A percentile compares a stretch with the other conserved stretches of the same genome.
Evolutionary conservation across 371 early-diverging fungal species (phyloP).

Genomic region (Sporodiniella umbellata): DNA sequence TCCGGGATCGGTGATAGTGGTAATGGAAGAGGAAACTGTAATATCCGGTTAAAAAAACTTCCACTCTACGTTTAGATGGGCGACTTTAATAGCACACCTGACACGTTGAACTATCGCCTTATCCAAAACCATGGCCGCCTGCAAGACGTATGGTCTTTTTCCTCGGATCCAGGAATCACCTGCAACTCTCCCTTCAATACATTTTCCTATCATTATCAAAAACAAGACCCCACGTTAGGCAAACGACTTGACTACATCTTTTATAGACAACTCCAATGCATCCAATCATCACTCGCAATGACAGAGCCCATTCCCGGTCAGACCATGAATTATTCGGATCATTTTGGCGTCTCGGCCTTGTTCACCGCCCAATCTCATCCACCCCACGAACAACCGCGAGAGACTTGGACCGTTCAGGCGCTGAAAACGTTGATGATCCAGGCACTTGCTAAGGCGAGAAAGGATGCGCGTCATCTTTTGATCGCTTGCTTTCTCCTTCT

Average conservation of each 20-base stretch:
- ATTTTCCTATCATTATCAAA: constrained; percentile 28
- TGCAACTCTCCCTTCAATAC: constrained; percentile 50
- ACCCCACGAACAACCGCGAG: too few species aligned
- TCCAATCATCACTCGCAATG: constrained; percentile 29
- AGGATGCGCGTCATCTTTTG: not conserved
- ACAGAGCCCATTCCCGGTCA: constrained; percentile 27
- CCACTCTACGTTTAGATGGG: constrained; percentile 25
- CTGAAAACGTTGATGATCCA: not conserved
- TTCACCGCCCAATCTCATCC: constrained; percentile 5
- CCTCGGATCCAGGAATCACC: constrained; percentile 35
- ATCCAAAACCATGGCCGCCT: constrained; percentile 37
- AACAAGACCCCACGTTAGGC: constrained; percentile 9
- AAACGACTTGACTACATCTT: constrained; percentile 54
- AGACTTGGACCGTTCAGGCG: not conserved
- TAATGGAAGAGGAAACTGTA: constrained; percentile 9
- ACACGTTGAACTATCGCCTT: constrained; percentile 30
- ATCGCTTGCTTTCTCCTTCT: not conserved
- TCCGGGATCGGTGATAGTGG: constrained; percentile 40
- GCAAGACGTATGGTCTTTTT: constrained; percentile 44
- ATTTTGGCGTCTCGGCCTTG: constrained; percentile 40
- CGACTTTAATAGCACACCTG: constrained; percentile 47
- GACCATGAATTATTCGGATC: constrained; percentile 42
- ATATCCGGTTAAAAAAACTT: not conserved
- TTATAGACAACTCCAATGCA: constrained; percentile 34
- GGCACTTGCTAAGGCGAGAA: not conserved